phyloP scores from a whole-genome alignment of 1,284 basidiomycete genomes.

The Ceratobasidium sp. region DNA sequence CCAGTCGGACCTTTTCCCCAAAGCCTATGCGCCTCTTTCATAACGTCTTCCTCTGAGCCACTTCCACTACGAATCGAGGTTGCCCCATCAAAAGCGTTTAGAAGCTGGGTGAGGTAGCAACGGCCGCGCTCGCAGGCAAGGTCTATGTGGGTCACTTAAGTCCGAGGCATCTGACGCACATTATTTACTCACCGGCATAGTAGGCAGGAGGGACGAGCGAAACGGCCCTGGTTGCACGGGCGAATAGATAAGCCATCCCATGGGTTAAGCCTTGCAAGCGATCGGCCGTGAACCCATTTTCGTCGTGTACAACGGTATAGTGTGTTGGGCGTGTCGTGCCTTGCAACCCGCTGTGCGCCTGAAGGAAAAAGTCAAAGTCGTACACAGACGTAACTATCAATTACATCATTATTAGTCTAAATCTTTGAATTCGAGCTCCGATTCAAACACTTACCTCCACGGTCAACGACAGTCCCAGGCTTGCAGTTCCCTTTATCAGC shows the following conservation, averaged over 20 bases:
- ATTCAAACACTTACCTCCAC: constrained; percentile 9
- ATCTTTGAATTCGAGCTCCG: too few relatives aligned
- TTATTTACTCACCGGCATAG: constrained; percentile 5
- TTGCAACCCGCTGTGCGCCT: constrained; percentile 73
- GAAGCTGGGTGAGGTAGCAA: constrained; percentile 76
- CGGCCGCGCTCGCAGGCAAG: constrained; percentile 82
- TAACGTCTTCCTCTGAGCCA: constrained; percentile 66
- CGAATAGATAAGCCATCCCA: constrained; percentile 79
- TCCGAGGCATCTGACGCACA: too few relatives aligned
- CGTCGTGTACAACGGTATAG: constrained; percentile 75
- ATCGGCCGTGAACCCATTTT: constrained; percentile 77
- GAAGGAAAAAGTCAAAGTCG: constrained; percentile 86
- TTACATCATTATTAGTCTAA: too few relatives aligned
- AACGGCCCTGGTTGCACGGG: constrained; percentile 84
- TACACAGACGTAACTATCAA: constrained; percentile 61
- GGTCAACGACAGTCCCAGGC: constrained; percentile 83
- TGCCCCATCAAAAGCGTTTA: constrained; percentile 69
- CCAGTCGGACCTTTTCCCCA: constrained; percentile 72
- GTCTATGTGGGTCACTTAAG: constrained; percentile 67
- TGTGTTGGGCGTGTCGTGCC: constrained; percentile 47
- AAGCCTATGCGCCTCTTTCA: constrained; percentile 64
- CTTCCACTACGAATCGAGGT: constrained; percentile 55
- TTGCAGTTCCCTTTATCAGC: constrained; percentile 78
- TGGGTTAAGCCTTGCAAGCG: constrained; percentile 72
- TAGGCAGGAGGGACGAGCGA: constrained; percentile 74